These are phyloP conservation scores for Hypoxylon sp. DNA, from an alignment of 2,329 filamentous ascomycete species.

Conservation along the genomic window DNA sequence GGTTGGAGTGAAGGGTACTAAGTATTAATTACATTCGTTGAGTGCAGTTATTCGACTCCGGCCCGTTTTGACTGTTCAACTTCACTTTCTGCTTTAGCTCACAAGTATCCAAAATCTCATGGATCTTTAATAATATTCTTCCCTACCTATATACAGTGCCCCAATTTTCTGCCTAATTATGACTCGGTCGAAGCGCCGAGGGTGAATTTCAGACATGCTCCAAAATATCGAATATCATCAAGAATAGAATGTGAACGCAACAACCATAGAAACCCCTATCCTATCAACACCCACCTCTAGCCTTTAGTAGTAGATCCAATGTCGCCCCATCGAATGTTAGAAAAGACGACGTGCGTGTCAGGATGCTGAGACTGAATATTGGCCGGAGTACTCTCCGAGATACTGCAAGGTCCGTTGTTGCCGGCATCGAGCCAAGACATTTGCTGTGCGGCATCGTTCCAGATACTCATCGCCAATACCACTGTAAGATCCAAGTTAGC, in stretches of 20 bases:
- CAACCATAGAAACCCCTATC: not conserved
- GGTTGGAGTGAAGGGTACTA: constrained; percentile 7
- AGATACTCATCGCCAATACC: constrained; percentile 39
- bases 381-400: constrained; percentile 31
- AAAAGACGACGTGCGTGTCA: constrained; percentile 35
- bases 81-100: no score
- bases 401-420: constrained; percentile 32
- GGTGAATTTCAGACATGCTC: no score
- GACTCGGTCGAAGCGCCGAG: no score
- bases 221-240: no score
- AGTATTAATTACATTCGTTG: no score
- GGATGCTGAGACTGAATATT: constrained; percentile 34
- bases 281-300: not conserved
- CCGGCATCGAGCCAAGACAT: constrained; percentile 39
- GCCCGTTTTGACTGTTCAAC: no score
- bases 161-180: no score
- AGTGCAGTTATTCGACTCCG: no score
- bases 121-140: no score
- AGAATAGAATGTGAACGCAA: not conserved
- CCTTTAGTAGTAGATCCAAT: constrained; percentile 34
- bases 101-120: no score
- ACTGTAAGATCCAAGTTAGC: constrained; percentile 27
- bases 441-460: constrained; percentile 36
- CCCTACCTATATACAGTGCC: no score
- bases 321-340: constrained; percentile 38